Conservation (phyloP, 768 basidiomycete genomes). For the Kwoniella shandongensis region DNA sequence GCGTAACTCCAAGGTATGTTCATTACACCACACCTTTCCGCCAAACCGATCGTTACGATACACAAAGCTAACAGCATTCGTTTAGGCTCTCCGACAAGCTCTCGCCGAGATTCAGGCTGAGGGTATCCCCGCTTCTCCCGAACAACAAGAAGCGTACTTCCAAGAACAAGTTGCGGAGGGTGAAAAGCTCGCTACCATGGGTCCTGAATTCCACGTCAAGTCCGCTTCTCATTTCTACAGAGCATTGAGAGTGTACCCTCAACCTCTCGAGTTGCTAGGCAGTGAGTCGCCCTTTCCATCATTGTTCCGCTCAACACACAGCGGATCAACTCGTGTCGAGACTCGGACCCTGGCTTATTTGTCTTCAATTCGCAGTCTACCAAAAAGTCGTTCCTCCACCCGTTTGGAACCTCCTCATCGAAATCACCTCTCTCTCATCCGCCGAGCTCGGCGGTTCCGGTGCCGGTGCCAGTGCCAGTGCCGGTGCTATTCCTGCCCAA, state of each 20-base stretch:
- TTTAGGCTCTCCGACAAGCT: constrained; percentile 32
- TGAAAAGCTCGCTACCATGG: constrained; percentile 71
- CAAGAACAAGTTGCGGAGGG: constrained; percentile 84
- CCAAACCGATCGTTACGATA: background rate
- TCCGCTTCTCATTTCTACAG: constrained; percentile 90
- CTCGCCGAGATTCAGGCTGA: constrained; percentile 62
- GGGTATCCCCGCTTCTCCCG: constrained; percentile 64
- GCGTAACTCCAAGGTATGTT: constrained; percentile 56
- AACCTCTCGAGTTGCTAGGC: constrained; percentile 87
- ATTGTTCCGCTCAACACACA: background rate
- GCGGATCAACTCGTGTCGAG: no score
- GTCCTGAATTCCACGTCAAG: constrained; percentile 71
- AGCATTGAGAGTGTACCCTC: constrained; percentile 89
- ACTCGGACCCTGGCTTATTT: background rate
- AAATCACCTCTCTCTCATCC: constrained; percentile 68
- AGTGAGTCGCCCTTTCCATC: constrained; percentile 53
- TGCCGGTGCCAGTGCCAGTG: constrained; percentile 5
- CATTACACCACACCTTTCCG: background rate
- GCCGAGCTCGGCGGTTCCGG: constrained; percentile 5
- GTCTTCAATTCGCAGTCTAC: constrained; percentile 60
- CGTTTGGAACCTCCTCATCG: constrained; percentile 55
- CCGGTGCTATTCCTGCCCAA: constrained; percentile 16
- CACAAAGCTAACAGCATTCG: background rate
- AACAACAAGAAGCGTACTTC: constrained; percentile 84
- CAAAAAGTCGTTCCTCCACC: constrained; percentile 79